A percentile compares a stretch with the other conserved stretches of the same genome.
Evolutionary conservation across 164 flowering plant species (phyloP).

Genomic region (Magnolia kwangsiensis): DNA sequence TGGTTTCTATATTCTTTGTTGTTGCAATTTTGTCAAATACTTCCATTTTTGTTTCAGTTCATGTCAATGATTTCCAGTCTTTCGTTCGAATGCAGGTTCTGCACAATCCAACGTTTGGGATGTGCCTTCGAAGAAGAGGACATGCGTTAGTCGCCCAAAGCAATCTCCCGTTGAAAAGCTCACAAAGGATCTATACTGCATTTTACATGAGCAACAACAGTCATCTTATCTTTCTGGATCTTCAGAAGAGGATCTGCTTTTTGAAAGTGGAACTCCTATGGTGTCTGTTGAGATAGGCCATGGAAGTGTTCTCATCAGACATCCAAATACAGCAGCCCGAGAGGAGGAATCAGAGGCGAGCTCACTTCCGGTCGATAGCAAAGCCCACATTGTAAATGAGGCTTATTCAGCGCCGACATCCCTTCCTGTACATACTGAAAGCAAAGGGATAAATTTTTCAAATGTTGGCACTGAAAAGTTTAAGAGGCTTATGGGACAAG

Average conservation of each 20-base stretch:
- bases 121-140: slow-evolving; percentile 88
- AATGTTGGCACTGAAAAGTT: slow-evolving; percentile 19
- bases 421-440: slow-evolving; percentile 39
- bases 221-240: slow-evolving; percentile 69
- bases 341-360: slow-evolving; percentile 99
- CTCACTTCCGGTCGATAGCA: slow-evolving; percentile 78
- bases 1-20: too few species aligned
- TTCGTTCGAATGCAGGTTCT: slow-evolving; percentile 49
- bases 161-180: slow-evolving; percentile 90
- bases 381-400: slow-evolving; percentile 36
- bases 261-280: slow-evolving; percentile 80
- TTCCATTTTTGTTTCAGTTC: neutral
- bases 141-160: slow-evolving; percentile 63
- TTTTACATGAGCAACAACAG: slow-evolving; percentile 79
- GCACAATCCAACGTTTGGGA: slow-evolving; percentile 86
- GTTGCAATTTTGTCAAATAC: neutral
- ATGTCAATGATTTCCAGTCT: neutral
- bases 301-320: slow-evolving; percentile 86
- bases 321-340: slow-evolving; percentile 59
- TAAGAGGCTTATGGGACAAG: slow-evolving; percentile 34
- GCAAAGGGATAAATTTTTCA: slow-evolving; percentile 29
- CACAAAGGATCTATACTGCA: slow-evolving; percentile 72
- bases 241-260: slow-evolving; percentile 84
- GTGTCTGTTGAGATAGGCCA: slow-evolving; percentile 94
- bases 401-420: slow-evolving; percentile 38